Evolutionary conservation across 371 early-diverging fungal genomes (phyloP).

Genomic region (Blakeslea trispora): DNA sequence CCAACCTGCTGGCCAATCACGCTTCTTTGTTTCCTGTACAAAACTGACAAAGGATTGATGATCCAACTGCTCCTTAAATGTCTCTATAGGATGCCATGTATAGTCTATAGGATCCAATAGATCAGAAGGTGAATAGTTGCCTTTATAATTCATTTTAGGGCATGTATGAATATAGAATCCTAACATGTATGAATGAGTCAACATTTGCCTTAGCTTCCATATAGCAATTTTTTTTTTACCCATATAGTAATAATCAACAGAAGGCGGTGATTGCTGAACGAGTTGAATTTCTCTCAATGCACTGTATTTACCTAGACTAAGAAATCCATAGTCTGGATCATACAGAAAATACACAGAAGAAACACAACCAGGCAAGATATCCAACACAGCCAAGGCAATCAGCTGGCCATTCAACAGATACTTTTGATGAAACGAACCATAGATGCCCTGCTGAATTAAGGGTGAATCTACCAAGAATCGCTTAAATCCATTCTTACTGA

Average conservation of each 20-base stretch:
- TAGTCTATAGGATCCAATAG: conserved; percentile 67
- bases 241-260: conserved; percentile 84
- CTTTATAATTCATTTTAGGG: conserved; percentile 94
- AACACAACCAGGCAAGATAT: conserved; percentile 85
- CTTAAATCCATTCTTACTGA: conserved; percentile 55
- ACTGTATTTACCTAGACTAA: conserved; percentile 84
- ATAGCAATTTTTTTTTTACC: conserved; percentile 47
- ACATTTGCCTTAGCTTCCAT: no score
- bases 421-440: conserved; percentile 88
- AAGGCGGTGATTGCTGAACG: conserved; percentile 37
- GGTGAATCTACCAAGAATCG: conserved; percentile 83
- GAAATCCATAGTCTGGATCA: conserved; percentile 74
- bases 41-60: conserved; percentile 21
- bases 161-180: conserved; percentile 91
- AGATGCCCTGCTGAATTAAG: conserved; percentile 36
- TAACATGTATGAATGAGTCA: conserved; percentile 11
- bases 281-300: conserved; percentile 80
- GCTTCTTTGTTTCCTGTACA: neutral
- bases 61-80: conserved; percentile 17
- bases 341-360: conserved; percentile 95
- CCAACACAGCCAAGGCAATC: conserved; percentile 88
- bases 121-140: conserved; percentile 80
- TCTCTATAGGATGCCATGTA: conserved; percentile 39
- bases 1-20: conserved; percentile 23
- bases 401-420: conserved; percentile 78